phyloP scores from a whole-genome alignment of 2,329 filamentous ascomycete species.

The Lachnellula arida region DNA sequence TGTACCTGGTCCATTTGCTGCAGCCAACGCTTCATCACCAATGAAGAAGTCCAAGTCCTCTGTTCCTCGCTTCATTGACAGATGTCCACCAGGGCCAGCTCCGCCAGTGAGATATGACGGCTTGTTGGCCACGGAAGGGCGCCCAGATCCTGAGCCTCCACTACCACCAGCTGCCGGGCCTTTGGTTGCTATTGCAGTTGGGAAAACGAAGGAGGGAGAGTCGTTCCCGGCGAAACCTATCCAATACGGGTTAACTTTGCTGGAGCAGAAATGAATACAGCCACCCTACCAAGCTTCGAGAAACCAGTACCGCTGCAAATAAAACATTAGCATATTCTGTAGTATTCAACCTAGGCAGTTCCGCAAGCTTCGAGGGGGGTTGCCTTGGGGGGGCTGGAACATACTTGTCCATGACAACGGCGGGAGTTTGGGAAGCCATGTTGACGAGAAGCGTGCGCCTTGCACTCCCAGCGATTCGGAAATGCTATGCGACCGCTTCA shows the following conservation, averaged over 20 bases:
- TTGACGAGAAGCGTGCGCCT: conserved; percentile 33
- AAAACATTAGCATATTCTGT: conserved; percentile 18
- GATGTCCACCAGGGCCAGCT: conserved; percentile 73
- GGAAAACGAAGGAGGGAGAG: conserved; percentile 98
- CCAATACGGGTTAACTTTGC: conserved; percentile 3
- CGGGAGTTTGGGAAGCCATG: conserved; percentile 98
- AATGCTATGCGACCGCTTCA: conserved; percentile 29
- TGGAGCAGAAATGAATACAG: neutral
- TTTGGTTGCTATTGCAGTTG: conserved; percentile 96
- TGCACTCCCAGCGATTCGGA: conserved; percentile 22
- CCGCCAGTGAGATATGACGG: conserved; percentile 92
- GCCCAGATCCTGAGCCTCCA: conserved; percentile 76
- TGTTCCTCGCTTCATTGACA: conserved; percentile 89
- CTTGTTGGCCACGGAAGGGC: conserved; percentile 88
- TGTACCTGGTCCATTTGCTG: conserved; percentile 73
- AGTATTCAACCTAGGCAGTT: neutral
- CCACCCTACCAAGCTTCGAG: conserved; percentile 84
- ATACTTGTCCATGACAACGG: conserved; percentile 99
- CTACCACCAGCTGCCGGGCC: conserved; percentile 64
- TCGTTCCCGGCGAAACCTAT: conserved; percentile 98
- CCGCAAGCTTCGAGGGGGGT: neutral
- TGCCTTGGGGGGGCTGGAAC: conserved; percentile 39
- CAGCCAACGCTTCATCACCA: conserved; percentile 88
- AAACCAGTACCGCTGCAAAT: conserved; percentile 89
- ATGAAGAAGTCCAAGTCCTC: conserved; percentile 99